Conservation (phyloP, 1,284 basidiomycete genomes). For the Afroboletus lepidellus region DNA sequence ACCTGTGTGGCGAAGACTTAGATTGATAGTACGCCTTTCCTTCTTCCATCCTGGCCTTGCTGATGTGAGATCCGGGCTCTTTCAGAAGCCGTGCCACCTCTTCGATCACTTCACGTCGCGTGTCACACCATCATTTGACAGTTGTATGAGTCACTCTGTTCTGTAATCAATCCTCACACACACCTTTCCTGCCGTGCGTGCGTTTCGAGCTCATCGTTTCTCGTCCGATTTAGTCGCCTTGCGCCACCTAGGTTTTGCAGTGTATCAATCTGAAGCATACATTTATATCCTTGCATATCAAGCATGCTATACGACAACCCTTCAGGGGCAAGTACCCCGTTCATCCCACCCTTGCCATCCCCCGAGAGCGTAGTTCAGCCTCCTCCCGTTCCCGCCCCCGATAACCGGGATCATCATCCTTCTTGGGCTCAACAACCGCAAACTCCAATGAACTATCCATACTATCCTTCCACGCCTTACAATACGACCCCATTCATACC, state of each 20-base stretch:
- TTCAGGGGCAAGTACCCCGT: slow-evolving; percentile 32
- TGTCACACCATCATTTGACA: slow-evolving; percentile 3
- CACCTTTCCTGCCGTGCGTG: slow-evolving; percentile 15
- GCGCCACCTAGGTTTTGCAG: slow-evolving; percentile 21
- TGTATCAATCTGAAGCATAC: slow-evolving; percentile 21
- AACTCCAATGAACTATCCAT: slow-evolving; percentile 31
- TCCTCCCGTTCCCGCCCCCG: slow-evolving; percentile 27
- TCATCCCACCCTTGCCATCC: slow-evolving; percentile 34
- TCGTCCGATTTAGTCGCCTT: slow-evolving; percentile 4
- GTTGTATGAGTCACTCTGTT: slow-evolving; percentile 14
- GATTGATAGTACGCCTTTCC: slow-evolving; percentile 7
- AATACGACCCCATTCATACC: slow-evolving; percentile 35
- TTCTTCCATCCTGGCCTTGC: background rate
- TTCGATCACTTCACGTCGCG: slow-evolving; percentile 3
- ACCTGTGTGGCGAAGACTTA: background rate
- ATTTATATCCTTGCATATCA: slow-evolving; percentile 24
- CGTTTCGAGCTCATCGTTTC: slow-evolving; percentile 1
- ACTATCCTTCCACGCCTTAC: slow-evolving; percentile 28
- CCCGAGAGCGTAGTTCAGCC: slow-evolving; percentile 28
- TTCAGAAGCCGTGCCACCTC: slow-evolving; percentile 6
- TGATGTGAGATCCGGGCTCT: slow-evolving; percentile 6
- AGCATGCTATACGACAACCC: slow-evolving; percentile 32
- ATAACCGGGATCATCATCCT: slow-evolving; percentile 16
- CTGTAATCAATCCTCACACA: slow-evolving; percentile 8
- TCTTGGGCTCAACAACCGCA: slow-evolving; percentile 30